Evolutionary conservation across 495 filamentous ascomycete genomes (phyloP), one percentile per base, ranked within the genome.

Genomic region (Penicillium atrosanguineum): DNA sequence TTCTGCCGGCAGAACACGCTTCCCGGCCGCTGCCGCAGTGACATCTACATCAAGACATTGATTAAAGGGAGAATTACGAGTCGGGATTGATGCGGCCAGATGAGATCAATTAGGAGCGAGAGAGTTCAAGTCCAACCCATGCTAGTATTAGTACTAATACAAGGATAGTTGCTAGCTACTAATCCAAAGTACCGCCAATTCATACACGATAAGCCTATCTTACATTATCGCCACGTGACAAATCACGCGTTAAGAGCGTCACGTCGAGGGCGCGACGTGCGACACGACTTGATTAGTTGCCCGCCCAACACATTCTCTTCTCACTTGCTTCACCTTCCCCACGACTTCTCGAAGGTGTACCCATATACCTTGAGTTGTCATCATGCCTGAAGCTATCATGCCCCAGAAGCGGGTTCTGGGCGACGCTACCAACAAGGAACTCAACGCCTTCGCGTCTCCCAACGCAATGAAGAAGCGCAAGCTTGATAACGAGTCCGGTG

Each of bases 401-500:
- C 67, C 79, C 51, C 77, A 73, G 53, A 87, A 88, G 71, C 79
- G 82, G 55, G 79, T 80, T 45, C 69, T 88, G 54, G 74, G 69
- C 45, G 83, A 88, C 57, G 73, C 80, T 31, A 82, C 77, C 44
- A 81, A 74, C 48, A 79, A 77, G 47, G 61, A 75, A 20, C 71
- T 68, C 55, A 80, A 80, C 54, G 60, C 67, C 48, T 44, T 68
- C 50, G 61, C 72, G 0, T 80, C 83, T 25, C 78, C 82, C 15
- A 74, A 61, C 45, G 62, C 72, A 25, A 69, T 81, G 39, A 97
- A 97, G 74, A 94, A 90, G 70, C 76, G 87, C 25, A 92, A 91
- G 64, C 75, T 95, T 50, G 89, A 91, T 28, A 65, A 74, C 7
- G 59, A 72, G 26, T 68, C 77, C 3, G 78, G 77, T 15, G 77